Percentiles rank a stretch among this genome's conserved stretches.
These are phyloP conservation scores for Alternaria burnsii DNA, from an alignment of 2,329 filamentous ascomycete species.

Conservation along the genomic window DNA sequence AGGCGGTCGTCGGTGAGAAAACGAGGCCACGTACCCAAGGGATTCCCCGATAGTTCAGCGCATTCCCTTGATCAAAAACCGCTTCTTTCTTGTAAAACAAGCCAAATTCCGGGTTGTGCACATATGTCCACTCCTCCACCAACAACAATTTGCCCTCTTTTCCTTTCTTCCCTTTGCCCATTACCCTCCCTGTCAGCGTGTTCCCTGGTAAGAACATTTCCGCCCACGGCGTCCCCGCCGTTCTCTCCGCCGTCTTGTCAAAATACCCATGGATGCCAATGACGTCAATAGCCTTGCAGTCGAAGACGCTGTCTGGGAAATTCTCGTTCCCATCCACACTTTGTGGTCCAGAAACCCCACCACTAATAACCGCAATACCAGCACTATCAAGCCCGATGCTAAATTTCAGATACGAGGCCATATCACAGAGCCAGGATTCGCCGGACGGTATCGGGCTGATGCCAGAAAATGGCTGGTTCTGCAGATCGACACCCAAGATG, in stretches of 20 bases:
- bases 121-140: constrained; percentile 47
- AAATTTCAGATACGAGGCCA: constrained; percentile 45
- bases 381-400: constrained; percentile 34
- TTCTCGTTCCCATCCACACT: constrained; percentile 37
- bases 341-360: constrained; percentile 45
- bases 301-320: constrained; percentile 44
- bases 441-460: constrained; percentile 47
- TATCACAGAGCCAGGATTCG: constrained; percentile 48
- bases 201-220: constrained; percentile 47
- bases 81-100: constrained; percentile 44
- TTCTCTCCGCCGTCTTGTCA: constrained; percentile 28
- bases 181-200: constrained; percentile 40
- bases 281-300: constrained; percentile 45
- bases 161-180: constrained; percentile 32
- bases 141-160: constrained; percentile 42
- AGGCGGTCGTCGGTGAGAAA: no score
- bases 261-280: constrained; percentile 49
- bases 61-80: constrained; percentile 48
- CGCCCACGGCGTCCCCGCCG: constrained; percentile 46
- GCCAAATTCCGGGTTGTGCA: constrained; percentile 30
- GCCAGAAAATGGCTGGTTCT: constrained; percentile 47
- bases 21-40: constrained; percentile 38
- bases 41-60: constrained; percentile 47
- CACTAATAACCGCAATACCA: constrained; percentile 48
- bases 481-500: constrained; percentile 47